Evolutionary conservation across 139 green algal species (phyloP), one percentile per base, ranked within the genome.

Genomic region (Zygnema cylindricum): DNA sequence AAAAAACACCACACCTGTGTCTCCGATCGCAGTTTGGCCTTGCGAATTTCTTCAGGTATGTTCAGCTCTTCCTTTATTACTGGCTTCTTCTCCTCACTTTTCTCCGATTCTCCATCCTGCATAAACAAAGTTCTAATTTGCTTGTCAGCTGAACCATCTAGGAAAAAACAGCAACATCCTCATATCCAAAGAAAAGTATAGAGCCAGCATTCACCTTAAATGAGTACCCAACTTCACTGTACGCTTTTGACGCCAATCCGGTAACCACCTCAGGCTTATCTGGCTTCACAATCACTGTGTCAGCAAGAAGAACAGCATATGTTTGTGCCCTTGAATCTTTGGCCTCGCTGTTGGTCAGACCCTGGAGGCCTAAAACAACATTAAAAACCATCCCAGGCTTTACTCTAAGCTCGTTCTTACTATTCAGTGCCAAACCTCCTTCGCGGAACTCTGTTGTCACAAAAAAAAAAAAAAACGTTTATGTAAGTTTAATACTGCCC

Each of bases 261-360:
- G 87, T 92, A 39, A 82, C 84, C 1, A 92, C 49, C 63, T 92
- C 88, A 16, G 85, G 39, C 49, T 25, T 55, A 25, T 76, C 40
- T 49, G 86, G 84, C 76, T 38, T 78, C 16, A 93, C 86, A 2
- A 91, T 1, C 39, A 97, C 94, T 0, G 97, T 99, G 95, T 99
- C 97, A 1, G 96, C 94, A 35, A 99, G 86, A 91, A 96, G 93
- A 39, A 96, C 86, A 2, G 95, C 93, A 81, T 96, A 97, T 1
- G 30, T 87, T 63, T 79, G 77, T 0, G 76, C 57, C 63, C 93
- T 91, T 1, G 73, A 36, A 25, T 84, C 85, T 33, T 81, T 84
- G 22, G 36, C 42, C 78, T 81, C 42, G 54, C 79, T 30, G 86
- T 90, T 90, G 43, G 43, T 81, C 30, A 91, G 42, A 25, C 39